Conservation (phyloP, 306 rosid genomes). For the Dryas drummondii region DNA sequence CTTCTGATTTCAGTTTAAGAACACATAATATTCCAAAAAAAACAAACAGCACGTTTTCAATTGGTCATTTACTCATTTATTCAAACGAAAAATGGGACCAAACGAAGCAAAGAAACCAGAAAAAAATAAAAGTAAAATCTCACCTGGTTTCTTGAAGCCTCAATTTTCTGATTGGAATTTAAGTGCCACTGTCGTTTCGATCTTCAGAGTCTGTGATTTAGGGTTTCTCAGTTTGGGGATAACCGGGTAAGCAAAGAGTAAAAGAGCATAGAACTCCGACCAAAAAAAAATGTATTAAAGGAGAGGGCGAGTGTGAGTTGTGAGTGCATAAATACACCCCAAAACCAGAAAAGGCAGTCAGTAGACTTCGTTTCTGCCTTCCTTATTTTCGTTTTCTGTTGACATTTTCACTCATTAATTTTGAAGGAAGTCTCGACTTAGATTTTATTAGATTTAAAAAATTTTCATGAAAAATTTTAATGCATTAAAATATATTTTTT, state of each 20-base stretch:
- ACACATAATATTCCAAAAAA: neutral
- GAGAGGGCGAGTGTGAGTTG: neutral
- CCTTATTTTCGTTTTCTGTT: neutral
- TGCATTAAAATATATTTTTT: too few relatives aligned
- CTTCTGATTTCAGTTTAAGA: neutral
- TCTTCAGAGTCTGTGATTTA: neutral
- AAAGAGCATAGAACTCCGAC: neutral
- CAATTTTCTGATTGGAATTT: neutral
- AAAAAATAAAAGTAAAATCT: neutral
- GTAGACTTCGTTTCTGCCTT: neutral
- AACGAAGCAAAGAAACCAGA: neutral
- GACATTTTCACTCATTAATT: neutral
- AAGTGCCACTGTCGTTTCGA: neutral
- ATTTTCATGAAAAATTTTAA: too few relatives aligned
- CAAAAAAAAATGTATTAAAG: neutral
- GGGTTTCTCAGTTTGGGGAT: conserved; percentile 1
- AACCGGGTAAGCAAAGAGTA: neutral
- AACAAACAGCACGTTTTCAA: neutral
- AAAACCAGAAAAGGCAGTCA: conserved; percentile 13
- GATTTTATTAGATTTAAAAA: too few relatives aligned
- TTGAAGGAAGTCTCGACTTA: too few relatives aligned
- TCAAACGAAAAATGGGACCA: neutral
- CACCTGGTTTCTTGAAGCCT: conserved; percentile 6
- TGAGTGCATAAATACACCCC: neutral
- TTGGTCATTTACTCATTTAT: too few relatives aligned